Base-by-base conservation (phyloP, 2,329 filamentous ascomycete genomes). In the Aspergillus eucalypticola region DNA sequence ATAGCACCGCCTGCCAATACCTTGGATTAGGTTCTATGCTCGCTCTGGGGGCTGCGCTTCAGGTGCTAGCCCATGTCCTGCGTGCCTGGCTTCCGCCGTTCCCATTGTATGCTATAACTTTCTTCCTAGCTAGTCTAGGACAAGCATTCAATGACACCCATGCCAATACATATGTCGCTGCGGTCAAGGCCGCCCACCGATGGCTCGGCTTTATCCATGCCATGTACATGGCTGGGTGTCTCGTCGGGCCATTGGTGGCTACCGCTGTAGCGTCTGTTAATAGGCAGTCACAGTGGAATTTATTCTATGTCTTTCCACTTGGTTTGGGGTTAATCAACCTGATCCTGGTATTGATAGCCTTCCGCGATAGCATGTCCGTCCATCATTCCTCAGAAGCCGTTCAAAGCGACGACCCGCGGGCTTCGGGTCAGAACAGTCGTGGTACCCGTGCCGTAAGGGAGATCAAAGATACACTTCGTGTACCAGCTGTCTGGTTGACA, bases 141-240 rank as follows among this genome's bases (percentile, higher is more conserved):
- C 85, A 88, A 69, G 87, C 84, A 0, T 88, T 83, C 58, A 85
- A 89, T 60, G 87, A 90, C 63, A 83, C 86, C 0, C 84, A 88
- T 21, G 82, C 83, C 1, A 89, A 90, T 59, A 84, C 85, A 0
- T 89, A 85, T 59, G 85, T 88, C 0, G 79, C 82, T 0, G 77
- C 79, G 0, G 70, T 82, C 0, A 78, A 79, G 8, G 77, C 76
- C 15, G 82, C 85, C 0, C 85, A 89, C 67, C 76, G 85, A 4
- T 88, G 85, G 83, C 76, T 89, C 0, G 83, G 85, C 0, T 83
- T 88, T 56, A 86, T 89, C 15, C 87, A 89, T 62, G 86, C 85
- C 8, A 86, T 85, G 79, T 89, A 86, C 65, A 79, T 76, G 54
- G 70, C 82, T 0, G 86, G 86, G 0, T 83, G 82, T 50, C 77